These are phyloP conservation scores for Casuarina glauca DNA, from an alignment of 306 rosid species.

Conservation along the genomic window DNA sequence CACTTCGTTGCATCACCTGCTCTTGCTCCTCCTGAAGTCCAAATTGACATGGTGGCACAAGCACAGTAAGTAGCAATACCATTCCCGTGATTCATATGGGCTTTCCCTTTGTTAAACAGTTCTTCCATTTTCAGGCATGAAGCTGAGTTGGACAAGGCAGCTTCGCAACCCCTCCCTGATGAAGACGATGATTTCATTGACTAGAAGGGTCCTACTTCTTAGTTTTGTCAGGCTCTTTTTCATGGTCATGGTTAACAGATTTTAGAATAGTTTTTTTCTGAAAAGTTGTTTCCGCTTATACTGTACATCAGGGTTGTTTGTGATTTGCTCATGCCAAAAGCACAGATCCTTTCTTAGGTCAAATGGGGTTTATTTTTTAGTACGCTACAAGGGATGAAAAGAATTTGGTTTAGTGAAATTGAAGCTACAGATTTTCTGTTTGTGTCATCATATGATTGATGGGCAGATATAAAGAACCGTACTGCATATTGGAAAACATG, in stretches of 20 bases:
- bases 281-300: neutral
- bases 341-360: no score
- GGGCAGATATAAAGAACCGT: no score
- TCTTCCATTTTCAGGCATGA: conserved; percentile 26
- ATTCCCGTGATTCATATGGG: neutral
- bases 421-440: no score
- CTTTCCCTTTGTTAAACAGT: neutral
- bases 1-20: conserved; percentile 36
- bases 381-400: no score
- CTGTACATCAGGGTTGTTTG: neutral
- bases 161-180: conserved; percentile 29
- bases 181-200: conserved; percentile 12
- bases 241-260: neutral
- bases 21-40: conserved; percentile 38
- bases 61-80: conserved; percentile 13
- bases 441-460: no score
- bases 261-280: neutral
- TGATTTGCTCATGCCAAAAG: no score
- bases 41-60: conserved; percentile 33
- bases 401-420: no score
- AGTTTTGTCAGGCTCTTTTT: neutral
- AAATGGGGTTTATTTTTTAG: no score
- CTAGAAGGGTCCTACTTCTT: neutral
- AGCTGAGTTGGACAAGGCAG: conserved; percentile 19
- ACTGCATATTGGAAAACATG: no score